Conservation (phyloP, 768 basidiomycete genomes). For the Paxillus involutus region DNA sequence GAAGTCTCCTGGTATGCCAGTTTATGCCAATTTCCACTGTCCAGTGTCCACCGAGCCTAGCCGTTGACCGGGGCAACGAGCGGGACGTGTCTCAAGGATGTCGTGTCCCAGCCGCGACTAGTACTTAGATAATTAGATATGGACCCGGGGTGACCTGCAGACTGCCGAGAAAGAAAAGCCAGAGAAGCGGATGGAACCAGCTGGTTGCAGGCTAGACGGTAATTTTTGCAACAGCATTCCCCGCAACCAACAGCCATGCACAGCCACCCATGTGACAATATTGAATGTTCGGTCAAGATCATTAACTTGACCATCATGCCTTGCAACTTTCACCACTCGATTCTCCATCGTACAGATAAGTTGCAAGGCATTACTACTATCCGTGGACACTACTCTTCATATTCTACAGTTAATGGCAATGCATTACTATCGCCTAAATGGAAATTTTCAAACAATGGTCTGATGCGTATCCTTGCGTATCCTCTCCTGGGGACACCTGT, state of each 20-base stretch:
- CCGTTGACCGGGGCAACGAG: background rate
- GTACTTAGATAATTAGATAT: background rate
- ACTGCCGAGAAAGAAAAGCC: background rate
- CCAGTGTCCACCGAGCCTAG: background rate
- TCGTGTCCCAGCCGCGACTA: constrained; percentile 12
- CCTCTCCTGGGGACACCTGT: background rate
- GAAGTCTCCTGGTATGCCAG: background rate
- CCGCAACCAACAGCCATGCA: background rate
- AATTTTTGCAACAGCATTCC: background rate
- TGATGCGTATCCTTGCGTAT: too few relatives aligned
- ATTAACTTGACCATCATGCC: background rate
- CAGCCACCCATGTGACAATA: constrained; percentile 2
- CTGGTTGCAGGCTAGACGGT: background rate
- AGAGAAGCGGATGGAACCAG: background rate
- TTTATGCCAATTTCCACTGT: background rate
- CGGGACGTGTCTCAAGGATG: background rate
- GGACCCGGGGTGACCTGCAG: constrained; percentile 4
- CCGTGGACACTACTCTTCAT: background rate
- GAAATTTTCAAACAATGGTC: background rate
- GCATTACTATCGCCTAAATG: background rate
- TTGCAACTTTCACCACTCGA: background rate
- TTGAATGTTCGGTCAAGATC: background rate
- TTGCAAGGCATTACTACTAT: too few relatives aligned
- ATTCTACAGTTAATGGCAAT: background rate
- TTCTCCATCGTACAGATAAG: too few relatives aligned